phyloP scores from a whole-genome alignment of 345 rosid genomes.

The Leavenworthia alabamica region DNA sequence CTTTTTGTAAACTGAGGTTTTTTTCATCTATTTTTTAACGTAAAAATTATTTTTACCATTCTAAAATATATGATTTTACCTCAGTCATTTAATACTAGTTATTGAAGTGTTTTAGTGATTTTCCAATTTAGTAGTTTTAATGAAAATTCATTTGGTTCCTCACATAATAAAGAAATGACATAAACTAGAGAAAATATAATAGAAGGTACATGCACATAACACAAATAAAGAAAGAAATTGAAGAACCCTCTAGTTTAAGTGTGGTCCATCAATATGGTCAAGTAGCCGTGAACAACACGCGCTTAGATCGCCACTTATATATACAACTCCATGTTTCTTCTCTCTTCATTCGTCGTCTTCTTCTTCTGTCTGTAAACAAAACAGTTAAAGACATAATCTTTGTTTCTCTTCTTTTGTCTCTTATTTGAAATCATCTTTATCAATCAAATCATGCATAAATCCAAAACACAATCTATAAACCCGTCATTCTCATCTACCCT shows the following conservation, averaged over 20 bases:
- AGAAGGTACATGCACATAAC: constrained; percentile 26
- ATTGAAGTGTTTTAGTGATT: not conserved
- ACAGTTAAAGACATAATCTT: not conserved
- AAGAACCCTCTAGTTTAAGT: not conserved
- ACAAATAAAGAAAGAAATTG: not conserved
- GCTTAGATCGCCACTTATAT: constrained; percentile 14
- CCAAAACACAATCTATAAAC: constrained; percentile 28
- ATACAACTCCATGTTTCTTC: not conserved
- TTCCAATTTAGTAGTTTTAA: not conserved
- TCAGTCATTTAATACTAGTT: not conserved
- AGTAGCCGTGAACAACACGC: constrained; percentile 26
- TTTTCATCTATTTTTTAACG: too few species aligned
- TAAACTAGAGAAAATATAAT: not conserved
- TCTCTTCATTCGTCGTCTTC: constrained; percentile 22
- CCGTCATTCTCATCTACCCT: constrained; percentile 89
- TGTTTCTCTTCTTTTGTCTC: constrained; percentile 21
- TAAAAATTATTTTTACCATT: too few species aligned
- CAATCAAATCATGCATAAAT: constrained; percentile 26
- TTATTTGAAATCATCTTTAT: not conserved
- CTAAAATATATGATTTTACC: not conserved
- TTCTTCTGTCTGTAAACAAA: not conserved
- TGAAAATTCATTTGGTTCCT: not conserved
- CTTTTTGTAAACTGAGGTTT: too few species aligned
- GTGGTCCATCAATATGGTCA: constrained; percentile 9
- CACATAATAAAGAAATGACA: constrained; percentile 11